Conservation (phyloP, 257 asterid species). For the Nicotiana sylvestris region DNA sequence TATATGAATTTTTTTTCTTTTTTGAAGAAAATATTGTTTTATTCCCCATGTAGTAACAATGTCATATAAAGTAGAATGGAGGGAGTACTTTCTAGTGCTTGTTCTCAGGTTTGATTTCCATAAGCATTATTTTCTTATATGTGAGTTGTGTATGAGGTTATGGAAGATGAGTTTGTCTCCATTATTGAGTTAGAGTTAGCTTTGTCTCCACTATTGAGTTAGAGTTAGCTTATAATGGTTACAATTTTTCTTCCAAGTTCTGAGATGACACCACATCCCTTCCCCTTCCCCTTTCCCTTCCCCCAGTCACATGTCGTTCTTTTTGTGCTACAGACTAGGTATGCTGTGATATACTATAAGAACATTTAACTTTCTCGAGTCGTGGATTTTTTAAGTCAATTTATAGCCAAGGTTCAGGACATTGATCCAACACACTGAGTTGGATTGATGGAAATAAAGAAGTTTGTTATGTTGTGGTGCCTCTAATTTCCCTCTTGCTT, state of each 20-base stretch:
- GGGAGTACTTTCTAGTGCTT: background rate
- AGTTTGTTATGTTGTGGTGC: background rate
- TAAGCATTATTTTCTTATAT: background rate
- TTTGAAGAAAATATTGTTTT: background rate
- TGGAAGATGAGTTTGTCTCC: background rate
- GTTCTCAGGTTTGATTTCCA: background rate
- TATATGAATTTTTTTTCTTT: background rate
- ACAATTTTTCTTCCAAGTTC: background rate
- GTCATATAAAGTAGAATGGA: background rate
- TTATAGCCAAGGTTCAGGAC: background rate
- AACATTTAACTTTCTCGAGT: background rate
- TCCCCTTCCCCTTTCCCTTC: background rate
- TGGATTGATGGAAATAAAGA: background rate
- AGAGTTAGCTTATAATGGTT: constrained; percentile 2
- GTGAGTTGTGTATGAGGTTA: background rate
- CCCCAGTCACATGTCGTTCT: background rate
- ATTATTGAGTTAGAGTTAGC: background rate
- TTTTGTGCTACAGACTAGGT: background rate
- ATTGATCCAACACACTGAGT: background rate
- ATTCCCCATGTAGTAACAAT: background rate
- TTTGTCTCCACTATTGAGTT: background rate
- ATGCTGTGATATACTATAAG: background rate
- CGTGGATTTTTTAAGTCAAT: background rate
- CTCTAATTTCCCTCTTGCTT: background rate
- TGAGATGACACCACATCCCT: background rate